Percentiles rank a stretch among this genome's conserved stretches.
phyloP scores from a whole-genome alignment of 2,329 filamentous ascomycete species.

The Xylariaceae sp. region DNA sequence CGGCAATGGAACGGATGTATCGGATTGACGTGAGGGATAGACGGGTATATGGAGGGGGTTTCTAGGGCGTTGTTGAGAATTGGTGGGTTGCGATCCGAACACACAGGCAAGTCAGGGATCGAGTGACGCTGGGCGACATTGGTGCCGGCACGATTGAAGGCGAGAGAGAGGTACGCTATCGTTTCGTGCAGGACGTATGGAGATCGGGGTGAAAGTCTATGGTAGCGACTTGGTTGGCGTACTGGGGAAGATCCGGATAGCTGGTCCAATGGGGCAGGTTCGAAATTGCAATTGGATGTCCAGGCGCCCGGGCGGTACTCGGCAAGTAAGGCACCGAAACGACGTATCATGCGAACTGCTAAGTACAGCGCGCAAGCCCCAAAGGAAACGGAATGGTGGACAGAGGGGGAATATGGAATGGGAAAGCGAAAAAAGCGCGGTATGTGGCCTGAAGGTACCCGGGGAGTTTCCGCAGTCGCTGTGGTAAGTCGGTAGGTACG shows the following conservation, averaged over 20 bases:
- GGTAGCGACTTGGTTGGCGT: neutral
- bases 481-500: no score
- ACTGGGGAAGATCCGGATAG: neutral
- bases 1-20: neutral
- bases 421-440: no score
- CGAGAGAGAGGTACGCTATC: neutral
- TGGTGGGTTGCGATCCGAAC: constrained; percentile 21
- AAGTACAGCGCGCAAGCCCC: neutral
- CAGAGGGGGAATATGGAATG: no score
- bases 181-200: neutral
- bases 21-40: neutral
- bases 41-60: neutral
- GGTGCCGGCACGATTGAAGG: constrained; percentile 23
- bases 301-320: neutral
- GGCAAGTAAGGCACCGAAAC: neutral
- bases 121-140: constrained; percentile 27
- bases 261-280: neutral
- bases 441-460: no score
- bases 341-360: neutral
- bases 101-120: constrained; percentile 28
- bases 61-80: constrained; percentile 14
- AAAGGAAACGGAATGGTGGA: neutral
- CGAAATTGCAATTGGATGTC: neutral
- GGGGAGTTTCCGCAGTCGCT: no score
- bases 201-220: neutral